These are phyloP conservation scores for Quercus variabilis DNA, from an alignment of 306 rosid genomes.

Conservation along the genomic window DNA sequence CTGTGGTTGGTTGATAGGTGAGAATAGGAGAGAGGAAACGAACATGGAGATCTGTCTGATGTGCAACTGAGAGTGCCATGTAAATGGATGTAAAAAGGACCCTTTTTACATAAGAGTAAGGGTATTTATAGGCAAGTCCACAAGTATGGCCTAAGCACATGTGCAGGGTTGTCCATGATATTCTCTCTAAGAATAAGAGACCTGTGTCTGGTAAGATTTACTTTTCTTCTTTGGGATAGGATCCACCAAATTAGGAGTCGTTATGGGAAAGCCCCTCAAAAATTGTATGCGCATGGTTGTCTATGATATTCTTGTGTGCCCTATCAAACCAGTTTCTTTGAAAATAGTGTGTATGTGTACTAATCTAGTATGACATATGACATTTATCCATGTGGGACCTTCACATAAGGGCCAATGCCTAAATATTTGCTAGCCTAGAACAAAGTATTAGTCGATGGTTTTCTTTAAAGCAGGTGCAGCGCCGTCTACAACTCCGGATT, in stretches of 20 bases:
- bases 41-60: no score
- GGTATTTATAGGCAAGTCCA: background rate
- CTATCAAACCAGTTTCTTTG: background rate
- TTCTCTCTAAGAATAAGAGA: background rate
- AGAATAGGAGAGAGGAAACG: background rate
- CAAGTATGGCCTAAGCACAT: background rate
- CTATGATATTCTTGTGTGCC: background rate
- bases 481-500: conserved; percentile 55
- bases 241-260: background rate
- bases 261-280: background rate
- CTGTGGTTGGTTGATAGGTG: background rate
- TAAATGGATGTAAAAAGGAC: background rate
- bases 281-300: background rate
- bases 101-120: background rate
- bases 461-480: conserved; percentile 43
- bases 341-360: background rate
- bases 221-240: background rate
- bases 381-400: background rate
- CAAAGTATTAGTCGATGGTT: background rate
- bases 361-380: background rate
- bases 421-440: background rate
- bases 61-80: background rate
- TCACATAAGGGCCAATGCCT: background rate
- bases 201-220: background rate
- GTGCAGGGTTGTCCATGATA: background rate